Evolutionary conservation across 1,284 basidiomycete genomes (phyloP), one percentile per base, ranked within the genome.

Genomic region (Agaricales sp.): DNA sequence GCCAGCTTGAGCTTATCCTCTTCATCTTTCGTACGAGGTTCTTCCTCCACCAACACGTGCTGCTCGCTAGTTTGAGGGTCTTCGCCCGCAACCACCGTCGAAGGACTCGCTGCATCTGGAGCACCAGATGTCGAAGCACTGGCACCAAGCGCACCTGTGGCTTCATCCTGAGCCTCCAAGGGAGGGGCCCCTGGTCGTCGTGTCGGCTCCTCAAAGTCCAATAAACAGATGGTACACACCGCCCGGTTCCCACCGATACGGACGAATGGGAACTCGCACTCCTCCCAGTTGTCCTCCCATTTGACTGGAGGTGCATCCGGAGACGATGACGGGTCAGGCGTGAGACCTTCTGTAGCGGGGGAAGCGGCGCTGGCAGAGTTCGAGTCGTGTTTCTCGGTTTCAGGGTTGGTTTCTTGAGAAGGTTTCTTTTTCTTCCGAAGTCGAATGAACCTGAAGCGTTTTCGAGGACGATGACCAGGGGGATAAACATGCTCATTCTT

Each of bases 201-300:
- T 58, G 68, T 80, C 12, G 87, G 87, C 61, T 82, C 82, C 56
- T 84, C 83, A 53, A 88, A 90, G 60, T 90, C 87, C 74, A 82
- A 74, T 56, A 90, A 64, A 61, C 87, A 90, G 51, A 90, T 86
- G 23, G 85, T 83, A 62, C 87, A 90, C 12, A 80, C 77, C 3
- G 87, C 87, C 44, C 87, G 79, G 58, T 90, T 87, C 16, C 78
- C 81, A 56, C 86, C 83, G 24, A 90, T 70, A 39, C 82, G 67
- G 35, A 90, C 77, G 60, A 79, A 79, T n/a, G 77, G 77, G 55
- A 74, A 74, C 41, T 16, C 71, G 39, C 67, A 64, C 46, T 67
- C 63, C 53, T 77, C 78, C 75, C 76, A 79, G n/a, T 55, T 57
- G 22, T 67, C 63, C 47, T 65, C 63, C 65, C 64, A 66, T 18